phyloP scores from a whole-genome alignment of 768 basidiomycete species.

The Infundibulicybe gibba region DNA sequence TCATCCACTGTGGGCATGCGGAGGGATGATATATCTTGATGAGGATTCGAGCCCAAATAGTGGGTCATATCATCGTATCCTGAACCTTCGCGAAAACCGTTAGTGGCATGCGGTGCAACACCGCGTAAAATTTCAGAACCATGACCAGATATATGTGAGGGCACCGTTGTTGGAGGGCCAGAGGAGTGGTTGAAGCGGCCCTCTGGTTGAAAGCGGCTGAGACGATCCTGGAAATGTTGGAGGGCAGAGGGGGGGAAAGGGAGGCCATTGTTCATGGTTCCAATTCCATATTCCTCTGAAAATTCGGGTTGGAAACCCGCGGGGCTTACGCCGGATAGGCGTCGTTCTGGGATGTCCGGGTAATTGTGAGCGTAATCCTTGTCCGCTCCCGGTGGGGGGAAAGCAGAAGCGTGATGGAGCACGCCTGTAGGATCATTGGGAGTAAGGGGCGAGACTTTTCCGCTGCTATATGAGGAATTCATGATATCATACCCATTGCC shows the following conservation, averaged over 20 bases:
- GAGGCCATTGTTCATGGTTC: slow-evolving; percentile 39
- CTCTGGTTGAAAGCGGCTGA: slow-evolving; percentile 54
- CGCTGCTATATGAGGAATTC: slow-evolving; percentile 63
- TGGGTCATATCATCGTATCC: slow-evolving; percentile 58
- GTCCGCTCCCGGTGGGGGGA: slow-evolving; percentile 17
- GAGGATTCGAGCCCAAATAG: slow-evolving; percentile 50
- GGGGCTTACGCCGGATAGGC: slow-evolving; percentile 40
- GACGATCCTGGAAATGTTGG: slow-evolving; percentile 57
- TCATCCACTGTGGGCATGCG: slow-evolving; percentile 63
- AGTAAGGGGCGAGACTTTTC: slow-evolving; percentile 74
- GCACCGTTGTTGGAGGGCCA: slow-evolving; percentile 41
- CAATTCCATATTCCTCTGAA: slow-evolving; percentile 59
- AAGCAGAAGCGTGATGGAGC: slow-evolving; percentile 63
- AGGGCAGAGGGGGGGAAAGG: slow-evolving; percentile 47
- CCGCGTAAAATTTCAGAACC: slow-evolving; percentile 57
- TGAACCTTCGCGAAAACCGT: slow-evolving; percentile 51
- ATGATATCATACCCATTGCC: slow-evolving; percentile 64
- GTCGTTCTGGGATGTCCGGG: slow-evolving; percentile 60
- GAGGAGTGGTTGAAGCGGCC: slow-evolving; percentile 44
- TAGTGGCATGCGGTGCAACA: slow-evolving; percentile 70
- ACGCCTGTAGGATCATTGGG: slow-evolving; percentile 60
- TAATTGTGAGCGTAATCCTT: slow-evolving; percentile 35
- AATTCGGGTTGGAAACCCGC: slow-evolving; percentile 56
- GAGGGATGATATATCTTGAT: slow-evolving; percentile 48
- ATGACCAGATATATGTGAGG: slow-evolving; percentile 29